Conservation (phyloP, 768 basidiomycete genomes). For the Galerina marginata region DNA sequence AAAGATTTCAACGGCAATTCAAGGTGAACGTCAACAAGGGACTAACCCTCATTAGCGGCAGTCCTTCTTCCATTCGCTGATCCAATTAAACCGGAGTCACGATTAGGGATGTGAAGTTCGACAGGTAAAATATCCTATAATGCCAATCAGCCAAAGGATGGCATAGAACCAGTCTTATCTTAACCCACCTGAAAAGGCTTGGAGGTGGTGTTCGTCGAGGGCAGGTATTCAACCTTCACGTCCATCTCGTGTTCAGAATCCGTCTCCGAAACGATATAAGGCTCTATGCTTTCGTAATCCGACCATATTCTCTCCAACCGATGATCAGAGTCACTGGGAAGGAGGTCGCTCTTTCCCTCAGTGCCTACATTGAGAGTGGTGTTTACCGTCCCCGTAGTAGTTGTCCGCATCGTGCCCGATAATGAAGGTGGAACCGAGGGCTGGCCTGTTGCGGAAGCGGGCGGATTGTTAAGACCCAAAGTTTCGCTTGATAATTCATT, state of each 20-base stretch:
- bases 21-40: neutral
- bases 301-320: constrained; percentile 84
- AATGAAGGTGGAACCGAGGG: constrained; percentile 38
- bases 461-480: constrained; percentile 45
- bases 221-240: constrained; percentile 62
- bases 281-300: constrained; percentile 84
- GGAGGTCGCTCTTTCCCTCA: constrained; percentile 40
- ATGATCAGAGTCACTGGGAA: constrained; percentile 87
- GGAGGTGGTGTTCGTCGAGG: constrained; percentile 33
- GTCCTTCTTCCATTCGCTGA: constrained; percentile 59
- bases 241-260: constrained; percentile 52
- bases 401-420: constrained; percentile 38
- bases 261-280: constrained; percentile 60
- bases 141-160: neutral
- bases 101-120: constrained; percentile 75
- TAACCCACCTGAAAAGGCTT: constrained; percentile 64
- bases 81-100: constrained; percentile 64
- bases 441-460: constrained; percentile 35
- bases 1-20: neutral
- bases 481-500: constrained; percentile 65
- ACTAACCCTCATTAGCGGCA: constrained; percentile 65
- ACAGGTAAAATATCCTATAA: constrained; percentile 79
- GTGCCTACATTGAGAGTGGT: constrained; percentile 17
- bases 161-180: neutral
- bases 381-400: constrained; percentile 31